A percentile compares a stretch with the other conserved stretches of the same genome.
Conservation (phyloP, 768 basidiomycete genomes). For the Cystofilobasidium ferigula region DNA sequence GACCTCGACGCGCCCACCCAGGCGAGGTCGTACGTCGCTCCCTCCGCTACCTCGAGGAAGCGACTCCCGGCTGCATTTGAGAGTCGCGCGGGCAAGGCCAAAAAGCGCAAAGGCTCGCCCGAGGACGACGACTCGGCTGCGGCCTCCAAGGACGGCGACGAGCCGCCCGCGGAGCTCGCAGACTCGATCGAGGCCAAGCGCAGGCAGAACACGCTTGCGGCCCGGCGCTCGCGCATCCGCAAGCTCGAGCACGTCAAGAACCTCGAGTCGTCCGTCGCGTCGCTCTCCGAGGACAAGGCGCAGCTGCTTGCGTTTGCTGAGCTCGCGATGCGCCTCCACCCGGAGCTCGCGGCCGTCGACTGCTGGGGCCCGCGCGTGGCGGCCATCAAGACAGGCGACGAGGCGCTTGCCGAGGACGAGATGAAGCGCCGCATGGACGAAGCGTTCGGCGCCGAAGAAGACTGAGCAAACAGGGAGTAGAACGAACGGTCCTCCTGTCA, state of each 20-base stretch:
- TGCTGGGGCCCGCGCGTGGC: conserved; percentile 11
- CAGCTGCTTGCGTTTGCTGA: conserved; percentile 9
- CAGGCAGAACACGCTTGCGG: conserved; percentile 72
- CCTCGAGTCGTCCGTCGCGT: conserved; percentile 43
- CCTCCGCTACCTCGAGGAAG: conserved; percentile 66
- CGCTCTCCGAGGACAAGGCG: conserved; percentile 7
- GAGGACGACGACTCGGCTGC: conserved; percentile 39
- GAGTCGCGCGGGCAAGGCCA: conserved; percentile 21
- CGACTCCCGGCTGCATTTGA: conserved; percentile 60
- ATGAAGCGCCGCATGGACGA: no score
- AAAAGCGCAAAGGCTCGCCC: conserved; percentile 47
- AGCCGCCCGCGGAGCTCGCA: conserved; percentile 45
- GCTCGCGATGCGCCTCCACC: not conserved
- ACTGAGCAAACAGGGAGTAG: no score
- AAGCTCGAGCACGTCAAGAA: conserved; percentile 59
- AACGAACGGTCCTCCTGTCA: no score
- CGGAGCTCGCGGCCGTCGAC: conserved; percentile 10
- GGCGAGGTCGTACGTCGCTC: conserved; percentile 56
- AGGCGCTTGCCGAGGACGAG: no score
- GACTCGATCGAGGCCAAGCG: conserved; percentile 69
- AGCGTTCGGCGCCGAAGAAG: no score
- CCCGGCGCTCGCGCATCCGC: conserved; percentile 63
- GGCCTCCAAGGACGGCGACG: conserved; percentile 37
- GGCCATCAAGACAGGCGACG: no score
- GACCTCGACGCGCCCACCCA: conserved; percentile 71